Conservation (phyloP, 257 asterid species). For the Voacanga thouarsii region DNA sequence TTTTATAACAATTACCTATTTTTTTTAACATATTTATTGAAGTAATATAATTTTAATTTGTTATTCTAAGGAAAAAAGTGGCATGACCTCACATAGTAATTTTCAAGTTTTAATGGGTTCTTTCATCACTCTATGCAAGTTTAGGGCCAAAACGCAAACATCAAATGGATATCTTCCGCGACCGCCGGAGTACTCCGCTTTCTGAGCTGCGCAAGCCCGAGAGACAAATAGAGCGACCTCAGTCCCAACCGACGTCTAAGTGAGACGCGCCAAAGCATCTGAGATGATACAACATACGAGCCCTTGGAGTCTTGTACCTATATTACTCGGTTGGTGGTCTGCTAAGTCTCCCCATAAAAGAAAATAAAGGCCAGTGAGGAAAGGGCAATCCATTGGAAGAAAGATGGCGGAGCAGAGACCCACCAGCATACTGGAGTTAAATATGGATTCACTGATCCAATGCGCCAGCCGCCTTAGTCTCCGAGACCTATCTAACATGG, state of each 20-base stretch:
- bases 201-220: too few species aligned
- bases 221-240: too few species aligned
- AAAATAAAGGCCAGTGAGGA: not conserved
- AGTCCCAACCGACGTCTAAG: too few species aligned
- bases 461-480: slow-evolving; percentile 53
- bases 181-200: too few species aligned
- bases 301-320: not conserved
- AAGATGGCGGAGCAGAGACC: slow-evolving; percentile 39
- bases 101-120: not conserved
- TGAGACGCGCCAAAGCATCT: too few species aligned
- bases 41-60: too few species aligned
- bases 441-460: slow-evolving; percentile 50
- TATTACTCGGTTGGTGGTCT: not conserved
- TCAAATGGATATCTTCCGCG: too few species aligned
- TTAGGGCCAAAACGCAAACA: not conserved
- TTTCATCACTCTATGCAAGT: not conserved
- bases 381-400: not conserved
- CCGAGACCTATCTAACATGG: slow-evolving; percentile 61
- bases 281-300: too few species aligned
- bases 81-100: not conserved
- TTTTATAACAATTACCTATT: too few species aligned
- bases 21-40: too few species aligned
- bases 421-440: slow-evolving; percentile 48
- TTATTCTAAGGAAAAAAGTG: too few species aligned
- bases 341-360: not conserved